A percentile compares a stretch with the other conserved stretches of the same genome.
These are phyloP conservation scores for Quercus tomentella DNA, from an alignment of 331 rosid genomes.

Conservation along the genomic window DNA sequence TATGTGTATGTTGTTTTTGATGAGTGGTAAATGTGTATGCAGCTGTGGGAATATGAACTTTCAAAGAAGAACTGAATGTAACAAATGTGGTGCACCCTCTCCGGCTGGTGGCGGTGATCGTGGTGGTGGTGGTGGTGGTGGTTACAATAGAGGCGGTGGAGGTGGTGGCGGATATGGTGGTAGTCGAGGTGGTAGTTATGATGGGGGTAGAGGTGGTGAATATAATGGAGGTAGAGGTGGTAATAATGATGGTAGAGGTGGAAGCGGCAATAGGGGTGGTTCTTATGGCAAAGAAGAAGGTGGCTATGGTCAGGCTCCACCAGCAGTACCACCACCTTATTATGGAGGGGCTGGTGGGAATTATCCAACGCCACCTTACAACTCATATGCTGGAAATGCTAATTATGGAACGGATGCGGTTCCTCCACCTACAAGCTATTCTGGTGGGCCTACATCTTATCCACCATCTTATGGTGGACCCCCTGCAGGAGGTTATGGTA, in stretches of 20 bases:
- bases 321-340: constrained; percentile 49
- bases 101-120: constrained; percentile 54
- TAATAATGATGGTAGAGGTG: constrained; percentile 32
- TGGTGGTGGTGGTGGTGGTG: constrained; percentile 18
- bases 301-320: constrained; percentile 69
- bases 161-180: constrained; percentile 56
- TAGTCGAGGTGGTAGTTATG: constrained; percentile 40
- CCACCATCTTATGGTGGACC: constrained; percentile 90
- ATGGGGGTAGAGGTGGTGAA: constrained; percentile 56
- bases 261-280: constrained; percentile 52
- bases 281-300: constrained; percentile 80
- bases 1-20: constrained; percentile 9
- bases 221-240: constrained; percentile 69
- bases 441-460: constrained; percentile 75
- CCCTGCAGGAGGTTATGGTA: constrained; percentile 55
- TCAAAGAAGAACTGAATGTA: constrained; percentile 93
- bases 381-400: constrained; percentile 50
- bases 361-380: constrained; percentile 45
- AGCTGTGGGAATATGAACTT: constrained; percentile 96
- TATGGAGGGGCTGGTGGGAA: constrained; percentile 59
- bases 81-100: constrained; percentile 89
- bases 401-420: constrained; percentile 80
- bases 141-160: constrained; percentile 5
- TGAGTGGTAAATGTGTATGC: constrained; percentile 9
- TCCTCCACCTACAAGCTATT: constrained; percentile 87